Conservation (phyloP, 331 rosid genomes). For the Saraca asoca region DNA sequence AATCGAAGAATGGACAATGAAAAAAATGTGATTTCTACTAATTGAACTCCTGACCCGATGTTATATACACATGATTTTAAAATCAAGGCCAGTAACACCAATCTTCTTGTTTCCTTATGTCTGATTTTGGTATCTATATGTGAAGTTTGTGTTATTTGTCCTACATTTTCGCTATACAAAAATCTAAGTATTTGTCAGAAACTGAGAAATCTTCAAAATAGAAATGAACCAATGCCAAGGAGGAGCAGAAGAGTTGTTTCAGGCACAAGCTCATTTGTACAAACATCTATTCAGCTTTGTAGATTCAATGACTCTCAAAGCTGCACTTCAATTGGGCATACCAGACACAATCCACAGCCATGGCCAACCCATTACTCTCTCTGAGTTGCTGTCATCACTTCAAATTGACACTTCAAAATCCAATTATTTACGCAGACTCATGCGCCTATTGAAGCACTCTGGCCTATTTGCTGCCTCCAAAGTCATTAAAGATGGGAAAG, state of each 20-base stretch:
- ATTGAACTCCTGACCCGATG: no score
- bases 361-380: conserved; percentile 39
- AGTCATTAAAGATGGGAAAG: background rate
- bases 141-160: no score
- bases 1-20: no score
- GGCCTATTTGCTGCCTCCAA: conserved; percentile 34
- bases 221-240: background rate
- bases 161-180: no score
- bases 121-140: no score
- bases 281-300: conserved; percentile 9
- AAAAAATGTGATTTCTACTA: no score
- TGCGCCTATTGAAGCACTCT: conserved; percentile 37
- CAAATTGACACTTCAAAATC: conserved; percentile 33
- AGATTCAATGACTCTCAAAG: conserved; percentile 38
- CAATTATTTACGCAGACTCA: conserved; percentile 22
- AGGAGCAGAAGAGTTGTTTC: conserved; percentile 24
- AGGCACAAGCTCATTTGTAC: conserved; percentile 34
- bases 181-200: no score
- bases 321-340: conserved; percentile 39
- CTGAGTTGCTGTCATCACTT: conserved; percentile 33
- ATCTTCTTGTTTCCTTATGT: no score
- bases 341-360: conserved; percentile 36
- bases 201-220: background rate
- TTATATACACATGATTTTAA: no score
- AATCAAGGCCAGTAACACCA: no score